Evolutionary conservation across 306 rosid genomes (phyloP).

Genomic region (Astragalus membranaceus): DNA sequence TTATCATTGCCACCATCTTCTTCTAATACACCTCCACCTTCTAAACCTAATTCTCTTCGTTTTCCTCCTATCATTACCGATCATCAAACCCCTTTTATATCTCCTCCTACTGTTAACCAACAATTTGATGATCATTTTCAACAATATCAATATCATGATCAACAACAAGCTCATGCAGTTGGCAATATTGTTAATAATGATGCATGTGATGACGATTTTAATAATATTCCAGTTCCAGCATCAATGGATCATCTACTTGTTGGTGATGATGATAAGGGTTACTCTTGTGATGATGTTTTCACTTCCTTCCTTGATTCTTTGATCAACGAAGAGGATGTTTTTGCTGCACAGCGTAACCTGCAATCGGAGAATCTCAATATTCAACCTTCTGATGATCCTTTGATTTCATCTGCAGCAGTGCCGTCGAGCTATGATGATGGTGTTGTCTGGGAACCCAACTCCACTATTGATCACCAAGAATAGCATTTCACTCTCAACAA

Average conservation of each 20-base stretch:
- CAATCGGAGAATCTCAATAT: constrained; percentile 20
- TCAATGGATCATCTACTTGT: constrained; percentile 1
- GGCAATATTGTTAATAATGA: background rate
- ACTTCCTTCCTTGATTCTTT: constrained; percentile 69
- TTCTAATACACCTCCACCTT: background rate
- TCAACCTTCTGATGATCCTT: constrained; percentile 17
- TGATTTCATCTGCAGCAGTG: constrained; percentile 6
- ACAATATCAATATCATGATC: background rate
- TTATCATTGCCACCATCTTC: background rate
- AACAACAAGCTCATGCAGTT: background rate
- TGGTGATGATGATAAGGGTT: constrained; percentile 25
- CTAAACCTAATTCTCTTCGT: background rate
- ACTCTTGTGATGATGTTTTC: constrained; percentile 53
- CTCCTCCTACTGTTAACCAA: background rate
- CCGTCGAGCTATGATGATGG: background rate
- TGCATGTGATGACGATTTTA: background rate
- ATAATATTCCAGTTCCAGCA: constrained; percentile 6
- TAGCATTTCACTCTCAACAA: background rate
- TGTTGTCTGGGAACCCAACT: constrained; percentile 33
- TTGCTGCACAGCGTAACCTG: constrained; percentile 25
- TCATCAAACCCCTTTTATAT: background rate
- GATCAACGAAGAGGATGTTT: constrained; percentile 73
- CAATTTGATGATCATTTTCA: background rate
- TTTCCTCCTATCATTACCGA: background rate
- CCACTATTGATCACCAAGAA: background rate